These are phyloP conservation scores for Mytilinidion resinicola DNA, from an alignment of 495 filamentous ascomycete genomes.

Conservation along the genomic window DNA sequence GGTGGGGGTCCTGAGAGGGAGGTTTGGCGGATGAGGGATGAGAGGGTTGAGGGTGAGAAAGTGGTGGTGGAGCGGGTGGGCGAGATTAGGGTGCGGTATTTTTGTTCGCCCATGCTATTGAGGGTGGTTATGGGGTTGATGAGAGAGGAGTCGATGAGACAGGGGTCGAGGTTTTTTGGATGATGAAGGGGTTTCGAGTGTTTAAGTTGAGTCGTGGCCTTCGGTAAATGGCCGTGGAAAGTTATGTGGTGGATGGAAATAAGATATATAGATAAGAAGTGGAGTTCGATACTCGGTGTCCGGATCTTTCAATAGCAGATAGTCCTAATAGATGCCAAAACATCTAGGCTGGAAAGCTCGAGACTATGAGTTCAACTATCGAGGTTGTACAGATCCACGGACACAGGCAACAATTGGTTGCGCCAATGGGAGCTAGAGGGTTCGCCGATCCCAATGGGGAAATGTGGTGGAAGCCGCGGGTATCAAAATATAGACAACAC, in stretches of 20 bases:
- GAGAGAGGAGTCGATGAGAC: not conserved
- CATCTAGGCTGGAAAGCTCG: too few species aligned
- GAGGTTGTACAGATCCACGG: not conserved
- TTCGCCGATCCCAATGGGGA: slow-evolving; percentile 3
- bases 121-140: not conserved
- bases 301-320: too few species aligned
- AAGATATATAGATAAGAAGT: too few species aligned
- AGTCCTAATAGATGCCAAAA: too few species aligned
- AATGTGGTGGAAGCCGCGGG: not conserved
- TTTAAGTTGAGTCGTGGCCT: too few species aligned
- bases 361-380: too few species aligned
- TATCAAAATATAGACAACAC: slow-evolving; percentile 14
- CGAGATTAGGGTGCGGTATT: slow-evolving; percentile 7
- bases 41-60: slow-evolving; percentile 5
- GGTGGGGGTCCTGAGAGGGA: not conserved
- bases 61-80: slow-evolving; percentile 2
- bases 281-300: too few species aligned
- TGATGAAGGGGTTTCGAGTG: not conserved
- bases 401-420: not conserved
- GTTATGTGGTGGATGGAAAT: too few species aligned
- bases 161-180: slow-evolving; percentile 1
- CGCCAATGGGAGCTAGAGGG: not conserved
- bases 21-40: slow-evolving; percentile 1
- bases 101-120: slow-evolving; percentile 18
- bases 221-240: too few species aligned